Percentiles rank a stretch among this genome's conserved stretches.
Evolutionary conservation across 2,329 filamentous ascomycete genomes (phyloP).

Genomic region (Tolypocladium capitatum): DNA sequence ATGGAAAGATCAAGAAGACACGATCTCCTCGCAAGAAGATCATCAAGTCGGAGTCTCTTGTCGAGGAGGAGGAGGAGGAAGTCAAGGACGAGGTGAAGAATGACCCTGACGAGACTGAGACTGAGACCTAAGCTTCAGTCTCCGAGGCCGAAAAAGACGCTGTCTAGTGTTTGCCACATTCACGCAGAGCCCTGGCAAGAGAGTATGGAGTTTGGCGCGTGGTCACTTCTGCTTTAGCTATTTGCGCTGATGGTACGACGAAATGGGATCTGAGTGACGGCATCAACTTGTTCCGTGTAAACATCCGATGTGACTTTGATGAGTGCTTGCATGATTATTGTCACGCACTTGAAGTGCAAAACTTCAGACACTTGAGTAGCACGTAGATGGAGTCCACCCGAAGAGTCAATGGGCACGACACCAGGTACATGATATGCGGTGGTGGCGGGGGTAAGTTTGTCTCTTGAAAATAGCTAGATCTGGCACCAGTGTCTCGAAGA

Average conservation of each 20-base stretch:
- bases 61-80: conserved; percentile 7
- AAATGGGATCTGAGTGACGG: not conserved
- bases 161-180: not conserved
- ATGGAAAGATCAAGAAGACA: conserved; percentile 19
- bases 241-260: not conserved
- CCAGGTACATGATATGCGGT: too few relatives aligned
- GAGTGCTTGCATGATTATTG: not conserved
- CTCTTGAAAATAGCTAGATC: too few relatives aligned
- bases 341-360: too few relatives aligned
- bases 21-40: conserved; percentile 17
- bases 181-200: not conserved
- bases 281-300: not conserved
- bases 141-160: not conserved
- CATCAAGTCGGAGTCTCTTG: conserved; percentile 7
- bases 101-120: conserved; percentile 7
- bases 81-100: not conserved
- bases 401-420: too few relatives aligned
- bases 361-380: too few relatives aligned
- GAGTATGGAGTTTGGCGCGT: not conserved
- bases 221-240: not conserved
- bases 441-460: too few relatives aligned
- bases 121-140: not conserved
- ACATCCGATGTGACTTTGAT: not conserved
- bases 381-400: too few relatives aligned
- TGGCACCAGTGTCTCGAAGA: too few relatives aligned